Evolutionary conservation across 202 grass and related monocot genomes (phyloP).

Genomic region (Sporobolus alterniflorus): DNA sequence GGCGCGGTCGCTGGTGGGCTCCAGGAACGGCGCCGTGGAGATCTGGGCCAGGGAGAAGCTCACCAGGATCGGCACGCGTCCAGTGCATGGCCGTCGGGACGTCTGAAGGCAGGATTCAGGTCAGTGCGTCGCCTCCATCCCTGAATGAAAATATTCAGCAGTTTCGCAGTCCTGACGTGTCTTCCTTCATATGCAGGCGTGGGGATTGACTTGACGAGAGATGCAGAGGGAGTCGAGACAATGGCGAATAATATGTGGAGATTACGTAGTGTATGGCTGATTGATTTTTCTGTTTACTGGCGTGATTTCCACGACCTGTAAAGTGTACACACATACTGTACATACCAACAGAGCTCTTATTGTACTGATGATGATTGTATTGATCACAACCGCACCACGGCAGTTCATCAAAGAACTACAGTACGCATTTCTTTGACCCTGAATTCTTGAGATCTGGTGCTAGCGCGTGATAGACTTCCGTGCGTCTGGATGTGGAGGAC

Average conservation of each 20-base stretch:
- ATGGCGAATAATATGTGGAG: slow-evolving; percentile 25
- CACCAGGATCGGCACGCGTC: slow-evolving; percentile 52
- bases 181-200: slow-evolving; percentile 33
- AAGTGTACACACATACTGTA: slow-evolving; percentile 38
- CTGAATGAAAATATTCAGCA: neutral
- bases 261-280: neutral
- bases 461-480: too few relatives aligned
- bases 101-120: slow-evolving; percentile 70
- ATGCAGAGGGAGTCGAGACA: neutral
- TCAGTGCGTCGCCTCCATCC: neutral
- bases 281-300: neutral
- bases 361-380: neutral
- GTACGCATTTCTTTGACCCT: too few relatives aligned
- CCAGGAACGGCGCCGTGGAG: slow-evolving; percentile 57
- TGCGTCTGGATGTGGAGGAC: too few relatives aligned
- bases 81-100: slow-evolving; percentile 80
- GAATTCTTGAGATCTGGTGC: too few relatives aligned
- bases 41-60: slow-evolving; percentile 80
- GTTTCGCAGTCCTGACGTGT: neutral
- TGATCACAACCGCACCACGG: too few relatives aligned
- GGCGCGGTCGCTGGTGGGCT: slow-evolving; percentile 54
- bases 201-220: slow-evolving; percentile 50
- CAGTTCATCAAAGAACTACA: too few relatives aligned
- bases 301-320: neutral
- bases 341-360: neutral